These are phyloP conservation scores for Grigorovia transvaalensis DNA, from an alignment of 805 yeast genomes.

Conservation along the genomic window DNA sequence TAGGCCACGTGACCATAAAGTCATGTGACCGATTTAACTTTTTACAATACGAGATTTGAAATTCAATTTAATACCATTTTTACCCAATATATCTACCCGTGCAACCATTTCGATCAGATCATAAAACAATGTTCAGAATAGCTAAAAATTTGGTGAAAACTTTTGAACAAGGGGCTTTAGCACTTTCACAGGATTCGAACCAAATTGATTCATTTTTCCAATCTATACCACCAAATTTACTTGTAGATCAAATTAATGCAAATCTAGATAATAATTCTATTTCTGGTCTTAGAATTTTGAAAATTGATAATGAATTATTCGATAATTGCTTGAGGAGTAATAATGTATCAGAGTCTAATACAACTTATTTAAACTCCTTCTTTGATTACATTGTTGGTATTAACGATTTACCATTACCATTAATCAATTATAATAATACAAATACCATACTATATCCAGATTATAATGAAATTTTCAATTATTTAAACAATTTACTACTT, in stretches of 20 bases:
- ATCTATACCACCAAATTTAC: slow-evolving; percentile 26
- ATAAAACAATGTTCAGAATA: slow-evolving; percentile 43
- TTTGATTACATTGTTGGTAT: slow-evolving; percentile 81
- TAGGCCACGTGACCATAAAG: no score
- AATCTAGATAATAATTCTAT: slow-evolving; percentile 3
- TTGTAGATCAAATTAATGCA: slow-evolving; percentile 14
- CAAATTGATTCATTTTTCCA: slow-evolving; percentile 30
- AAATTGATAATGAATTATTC: slow-evolving; percentile 37
- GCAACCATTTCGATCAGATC: neutral
- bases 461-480: slow-evolving; percentile 29
- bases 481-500: slow-evolving; percentile 21
- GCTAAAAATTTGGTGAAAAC: slow-evolving; percentile 54
- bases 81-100: neutral
- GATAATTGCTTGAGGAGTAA: slow-evolving; percentile 24
- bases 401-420: slow-evolving; percentile 54
- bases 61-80: no score
- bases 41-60: no score
- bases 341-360: neutral
- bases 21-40: no score
- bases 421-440: slow-evolving; percentile 21
- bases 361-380: slow-evolving; percentile 53
- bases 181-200: slow-evolving; percentile 24
- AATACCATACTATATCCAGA: slow-evolving; percentile 33
- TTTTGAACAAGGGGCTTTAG: slow-evolving; percentile 36
- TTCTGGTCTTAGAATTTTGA: slow-evolving; percentile 50